Evolutionary conservation across 768 basidiomycete genomes (phyloP), one percentile per base, ranked within the genome.

Genomic region (Termitomyces sp.): DNA sequence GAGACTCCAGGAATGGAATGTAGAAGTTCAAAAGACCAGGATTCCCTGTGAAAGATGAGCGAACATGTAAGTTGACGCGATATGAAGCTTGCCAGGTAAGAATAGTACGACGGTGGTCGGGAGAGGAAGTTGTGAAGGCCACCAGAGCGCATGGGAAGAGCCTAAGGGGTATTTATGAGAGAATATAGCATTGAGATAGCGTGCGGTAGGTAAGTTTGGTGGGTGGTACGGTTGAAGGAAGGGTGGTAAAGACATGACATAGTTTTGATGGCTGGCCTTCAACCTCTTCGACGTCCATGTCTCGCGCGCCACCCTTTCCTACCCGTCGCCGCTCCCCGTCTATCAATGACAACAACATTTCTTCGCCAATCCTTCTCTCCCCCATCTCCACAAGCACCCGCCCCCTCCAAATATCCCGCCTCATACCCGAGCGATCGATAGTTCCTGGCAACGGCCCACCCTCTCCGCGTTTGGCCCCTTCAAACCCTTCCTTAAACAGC

Each of bases 21-120:
- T 92, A 92, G 70, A 91, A 90, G 46, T 79, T 76, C 33, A 86
- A 59, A 16, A 90, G 71, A 7, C 90, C 90, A 18, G 80, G 79
- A 61, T 82, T 82, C 7, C 79, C 78, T 81, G 62, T 20, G 3
- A 36, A 26, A 42, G 16, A 35, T 38, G 14, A 33, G n/a, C n/a
- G 7, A 22, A 22, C 13, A 46, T 14, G 30, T 12, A 54, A 54
- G 16, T 2, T 4, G 26, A 5, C 6, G 18, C 49, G 26, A 12
- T 18, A 32, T 42, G 35, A n/a, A 6, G 43, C 18, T 38, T 36
- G 77, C 81, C 81, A 61, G 82, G 82, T 49, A 82, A 77, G 66
- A 84, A 82, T 8, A 82, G 60, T 18, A 83, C 57, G 16, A 79
- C 63, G 3, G 64, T 68, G 3, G 73, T 69, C 13, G 75, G 72